Evolutionary conservation across 805 yeast species (phyloP), one percentile per base, ranked within the genome.

Genomic region (Candida fluviatilis): DNA sequence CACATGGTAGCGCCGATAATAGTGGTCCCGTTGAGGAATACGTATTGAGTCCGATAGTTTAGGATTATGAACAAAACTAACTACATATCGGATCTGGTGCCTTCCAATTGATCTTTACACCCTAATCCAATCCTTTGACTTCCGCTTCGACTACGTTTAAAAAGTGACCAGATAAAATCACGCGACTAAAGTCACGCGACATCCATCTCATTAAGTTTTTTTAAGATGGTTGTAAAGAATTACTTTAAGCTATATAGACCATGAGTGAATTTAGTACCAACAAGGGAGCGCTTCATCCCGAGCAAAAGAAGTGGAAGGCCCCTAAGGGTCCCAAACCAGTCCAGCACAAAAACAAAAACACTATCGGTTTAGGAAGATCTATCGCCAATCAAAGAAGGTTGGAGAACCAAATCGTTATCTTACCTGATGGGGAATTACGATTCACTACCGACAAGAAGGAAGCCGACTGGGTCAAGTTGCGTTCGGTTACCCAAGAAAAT

Each of bases 251-350:
- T n/a, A n/a, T n/a, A 13, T 5, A 26, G 15, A 26, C 5, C 18
- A 52, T 49, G 54, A 49, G 53, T 47, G 52, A 49, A 14, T 31
- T n/a, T 31, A 17, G 34, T 15, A 49, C 46, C 39, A 68, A 68
- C 46, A 68, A 68, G 48, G 71, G 62, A 15, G 54, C 68, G 16
- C 61, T 68, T 46, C 74, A 68, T 42, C 72, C 73, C 13, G 73
- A 66, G 40, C 64, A 48, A 34, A 83, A 81, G 73, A 84, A 84
- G 54, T 85, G 88, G 88, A 84, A 82, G 66, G 78, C 85, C 6
- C 95, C 95, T 47, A 82, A 84, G 65, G 96, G 96, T 16, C 97
- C 97, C 24, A 88, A 89, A 57, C 95, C 95, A 12, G 79, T 84
- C 11, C 88, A 76, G 3, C 87, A 86, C 47, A 85, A 82, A 64